phyloP scores from a whole-genome alignment of 345 rosid genomes.

The Raphanus sativus region DNA sequence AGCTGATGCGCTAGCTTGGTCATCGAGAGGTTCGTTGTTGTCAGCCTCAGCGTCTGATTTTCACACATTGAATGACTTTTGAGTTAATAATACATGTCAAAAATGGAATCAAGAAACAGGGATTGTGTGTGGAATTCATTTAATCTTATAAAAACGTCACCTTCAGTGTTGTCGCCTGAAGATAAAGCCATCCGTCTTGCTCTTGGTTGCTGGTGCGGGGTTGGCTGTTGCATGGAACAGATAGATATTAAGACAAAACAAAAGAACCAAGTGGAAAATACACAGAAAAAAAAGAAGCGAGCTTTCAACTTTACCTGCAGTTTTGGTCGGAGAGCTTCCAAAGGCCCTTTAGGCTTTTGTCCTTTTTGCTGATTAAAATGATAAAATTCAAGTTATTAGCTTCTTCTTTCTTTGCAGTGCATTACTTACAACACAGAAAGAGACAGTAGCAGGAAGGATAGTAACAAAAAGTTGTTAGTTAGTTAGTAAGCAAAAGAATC shows the following conservation, averaged over 20 bases:
- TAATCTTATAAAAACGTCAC: constrained; percentile 27
- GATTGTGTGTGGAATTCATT: background rate
- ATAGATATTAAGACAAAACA: background rate
- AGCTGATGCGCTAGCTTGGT: constrained; percentile 23
- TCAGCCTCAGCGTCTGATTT: constrained; percentile 31
- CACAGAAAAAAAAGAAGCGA: too few species aligned
- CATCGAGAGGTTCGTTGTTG: constrained; percentile 30
- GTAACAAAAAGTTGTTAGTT: too few species aligned
- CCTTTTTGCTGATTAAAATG: constrained; percentile 58
- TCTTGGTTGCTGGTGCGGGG: constrained; percentile 69
- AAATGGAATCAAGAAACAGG: constrained; percentile 3
- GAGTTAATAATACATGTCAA: background rate
- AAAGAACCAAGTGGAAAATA: background rate
- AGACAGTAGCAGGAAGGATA: background rate
- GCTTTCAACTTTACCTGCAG: constrained; percentile 53
- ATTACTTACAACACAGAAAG: background rate
- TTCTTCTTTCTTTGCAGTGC: too few species aligned
- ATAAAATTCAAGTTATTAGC: constrained; percentile 15
- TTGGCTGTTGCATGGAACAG: constrained; percentile 51
- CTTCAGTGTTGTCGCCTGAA: constrained; percentile 56
- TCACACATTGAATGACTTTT: background rate
- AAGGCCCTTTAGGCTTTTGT: constrained; percentile 77
- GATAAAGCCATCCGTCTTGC: constrained; percentile 77
- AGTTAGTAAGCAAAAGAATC: background rate
- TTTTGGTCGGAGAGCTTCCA: constrained; percentile 86